A percentile compares a stretch with the other conserved stretches of the same genome.
These are phyloP conservation scores for Vitrella brassicaformis DNA, from an alignment of 73 alveolate genomes.

Conservation along the genomic window DNA sequence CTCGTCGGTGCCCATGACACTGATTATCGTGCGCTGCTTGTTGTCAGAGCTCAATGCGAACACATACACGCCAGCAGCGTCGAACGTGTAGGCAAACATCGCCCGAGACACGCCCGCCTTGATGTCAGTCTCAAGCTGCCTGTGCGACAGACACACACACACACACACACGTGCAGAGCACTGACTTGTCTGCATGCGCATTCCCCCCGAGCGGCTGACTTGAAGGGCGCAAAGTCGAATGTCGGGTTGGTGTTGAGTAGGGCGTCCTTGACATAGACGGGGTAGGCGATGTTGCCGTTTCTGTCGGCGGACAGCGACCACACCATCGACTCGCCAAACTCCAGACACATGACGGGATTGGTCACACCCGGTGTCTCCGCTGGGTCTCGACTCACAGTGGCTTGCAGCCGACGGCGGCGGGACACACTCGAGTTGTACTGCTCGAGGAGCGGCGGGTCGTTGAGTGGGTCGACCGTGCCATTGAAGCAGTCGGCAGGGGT, in stretches of 20 bases:
- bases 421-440: too few relatives aligned
- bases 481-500: too few relatives aligned
- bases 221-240: constrained; percentile 51
- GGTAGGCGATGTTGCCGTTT: too few relatives aligned
- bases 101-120: not conserved
- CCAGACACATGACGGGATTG: constrained; percentile 47
- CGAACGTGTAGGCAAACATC: constrained; percentile 46
- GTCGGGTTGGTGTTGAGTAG: constrained; percentile 42
- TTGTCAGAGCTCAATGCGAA: constrained; percentile 36
- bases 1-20: constrained; percentile 26
- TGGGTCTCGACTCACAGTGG: too few relatives aligned
- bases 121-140: not conserved
- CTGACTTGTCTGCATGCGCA: too few relatives aligned
- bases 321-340: constrained; percentile 30
- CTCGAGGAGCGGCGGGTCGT: too few relatives aligned
- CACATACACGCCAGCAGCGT: constrained; percentile 45
- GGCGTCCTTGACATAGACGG: constrained; percentile 42
- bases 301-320: constrained; percentile 16
- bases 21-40: constrained; percentile 27
- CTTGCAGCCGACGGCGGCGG: too few relatives aligned
- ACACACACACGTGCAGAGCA: too few relatives aligned
- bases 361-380: too few relatives aligned
- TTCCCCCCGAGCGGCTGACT: too few relatives aligned
- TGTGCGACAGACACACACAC: too few relatives aligned
- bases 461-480: too few relatives aligned